A percentile compares a stretch with the other conserved stretches of the same genome.
Evolutionary conservation across 1,284 basidiomycete genomes (phyloP).

Genomic region (Rhodotorula sp.): DNA sequence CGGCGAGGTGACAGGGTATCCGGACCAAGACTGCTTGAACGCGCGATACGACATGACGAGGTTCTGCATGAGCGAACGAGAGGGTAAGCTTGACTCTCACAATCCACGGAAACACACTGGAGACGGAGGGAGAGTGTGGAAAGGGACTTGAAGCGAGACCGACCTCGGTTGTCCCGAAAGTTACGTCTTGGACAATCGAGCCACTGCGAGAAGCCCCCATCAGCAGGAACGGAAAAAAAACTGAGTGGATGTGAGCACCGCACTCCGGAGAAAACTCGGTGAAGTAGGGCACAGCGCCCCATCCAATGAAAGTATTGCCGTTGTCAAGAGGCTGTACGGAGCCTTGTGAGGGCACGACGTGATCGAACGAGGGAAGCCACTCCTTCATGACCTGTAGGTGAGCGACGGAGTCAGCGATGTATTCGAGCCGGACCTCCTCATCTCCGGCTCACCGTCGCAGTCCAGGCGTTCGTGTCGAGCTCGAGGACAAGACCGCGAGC

Average conservation of each 20-base stretch:
- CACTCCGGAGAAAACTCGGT: constrained; percentile 8
- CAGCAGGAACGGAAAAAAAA: background rate
- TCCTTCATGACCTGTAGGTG: constrained; percentile 27
- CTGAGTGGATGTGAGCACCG: background rate
- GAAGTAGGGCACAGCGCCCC: constrained; percentile 11
- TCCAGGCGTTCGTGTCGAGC: constrained; percentile 41
- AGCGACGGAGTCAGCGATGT: background rate
- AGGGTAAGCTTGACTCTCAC: too few species aligned
- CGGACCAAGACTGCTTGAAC: constrained; percentile 7
- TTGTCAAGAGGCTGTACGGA: constrained; percentile 5
- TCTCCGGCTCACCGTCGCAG: constrained; percentile 11
- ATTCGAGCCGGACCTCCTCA: too few species aligned
- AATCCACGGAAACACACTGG: too few species aligned
- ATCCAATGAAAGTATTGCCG: constrained; percentile 1
- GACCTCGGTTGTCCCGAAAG: background rate
- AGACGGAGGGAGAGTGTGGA: too few species aligned
- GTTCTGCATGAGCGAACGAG: too few species aligned
- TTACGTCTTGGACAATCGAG: constrained; percentile 7
- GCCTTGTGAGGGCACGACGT: constrained; percentile 43
- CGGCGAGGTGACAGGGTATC: constrained; percentile 6
- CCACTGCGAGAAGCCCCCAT: background rate
- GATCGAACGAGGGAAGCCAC: constrained; percentile 40
- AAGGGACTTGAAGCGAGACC: too few species aligned
- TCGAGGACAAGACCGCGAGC: constrained; percentile 45
- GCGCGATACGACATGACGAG: constrained; percentile 11